Evolutionary conservation across 306 rosid genomes (phyloP), one percentile per base, ranked within the genome.

Genomic region (Casuarina glauca): DNA sequence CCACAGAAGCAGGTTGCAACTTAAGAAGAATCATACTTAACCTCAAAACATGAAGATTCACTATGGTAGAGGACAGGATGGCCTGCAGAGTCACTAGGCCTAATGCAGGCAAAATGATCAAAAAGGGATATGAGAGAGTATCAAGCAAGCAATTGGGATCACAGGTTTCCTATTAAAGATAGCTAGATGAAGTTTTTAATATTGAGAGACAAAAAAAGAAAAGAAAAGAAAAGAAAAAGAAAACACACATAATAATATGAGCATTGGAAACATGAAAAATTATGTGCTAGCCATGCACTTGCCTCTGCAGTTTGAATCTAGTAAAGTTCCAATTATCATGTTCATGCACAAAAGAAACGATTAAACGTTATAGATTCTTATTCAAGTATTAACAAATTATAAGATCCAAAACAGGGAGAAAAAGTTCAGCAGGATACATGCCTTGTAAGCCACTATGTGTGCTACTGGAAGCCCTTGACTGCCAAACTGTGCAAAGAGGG

Each of bases 401-500:
- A 80, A 43, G 39, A 53, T 64, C 50, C 36, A 67, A 35, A 51
- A 51, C 17, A 9, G 62, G 51, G 61, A 70, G 38, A 69, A 16
- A 32, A 32, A 69, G 53, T 42, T 50, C 64, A 80, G 45, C 57
- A 60, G 67, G 69, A 11, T 9, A 69, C 84, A 7, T 80, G 70
- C 98, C 93, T 95, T 95, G 87, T 87, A 95, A 36, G 91, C 97
- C 76, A 89, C 78, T 6, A 86, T 76, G 83, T 91, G 97, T n/a
- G 97, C 97, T 75, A 90, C 82, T 0, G 97, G 98, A 85, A 95
- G 85, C 83, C 98, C 98, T 86, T 89, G 97, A 83, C 87, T 87
- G 60, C 97, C 97, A 74, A 32, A 82, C 86, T 85, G 93, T 76
- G 96, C 92, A 78, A 87, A 81, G 80, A 94, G 87, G n/a, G 97